These are phyloP conservation scores for Ustilago curta DNA, from an alignment of 1,284 basidiomycete species.

Conservation along the genomic window DNA sequence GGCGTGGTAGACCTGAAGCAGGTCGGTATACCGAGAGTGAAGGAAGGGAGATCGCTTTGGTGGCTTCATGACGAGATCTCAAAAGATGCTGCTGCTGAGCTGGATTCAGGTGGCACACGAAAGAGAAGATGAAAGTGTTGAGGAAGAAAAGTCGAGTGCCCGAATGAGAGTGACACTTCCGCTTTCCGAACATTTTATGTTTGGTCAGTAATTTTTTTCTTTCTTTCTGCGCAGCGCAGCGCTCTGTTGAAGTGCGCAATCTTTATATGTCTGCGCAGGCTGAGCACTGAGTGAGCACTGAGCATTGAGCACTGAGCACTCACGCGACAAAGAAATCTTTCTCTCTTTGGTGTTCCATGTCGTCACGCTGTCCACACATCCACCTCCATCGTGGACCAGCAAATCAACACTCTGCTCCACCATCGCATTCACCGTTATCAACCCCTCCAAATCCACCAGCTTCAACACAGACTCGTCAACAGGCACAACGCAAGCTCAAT, in stretches of 20 bases:
- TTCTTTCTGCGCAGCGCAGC: neutral
- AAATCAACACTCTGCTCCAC: constrained; percentile 1
- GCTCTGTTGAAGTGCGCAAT: too few relatives aligned
- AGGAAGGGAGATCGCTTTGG: constrained; percentile 52
- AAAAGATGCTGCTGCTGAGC: neutral
- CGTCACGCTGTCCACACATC: too few relatives aligned
- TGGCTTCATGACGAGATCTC: constrained; percentile 34
- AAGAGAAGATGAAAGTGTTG: neutral
- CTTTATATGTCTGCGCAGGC: too few relatives aligned
- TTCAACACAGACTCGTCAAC: neutral
- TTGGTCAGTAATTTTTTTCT: neutral
- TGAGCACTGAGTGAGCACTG: too few relatives aligned
- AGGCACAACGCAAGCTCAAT: too few relatives aligned
- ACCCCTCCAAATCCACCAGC: neutral
- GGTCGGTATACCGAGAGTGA: constrained; percentile 37
- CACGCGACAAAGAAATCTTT: too few relatives aligned
- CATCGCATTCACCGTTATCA: neutral
- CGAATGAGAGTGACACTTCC: constrained; percentile 28
- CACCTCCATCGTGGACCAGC: neutral
- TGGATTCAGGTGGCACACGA: neutral
- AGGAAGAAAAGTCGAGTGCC: neutral
- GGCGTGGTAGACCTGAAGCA: constrained; percentile 46
- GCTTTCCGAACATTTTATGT: constrained; percentile 20
- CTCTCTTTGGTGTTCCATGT: too few relatives aligned
- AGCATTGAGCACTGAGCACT: too few relatives aligned